Evolutionary conservation across 2,329 filamentous ascomycete species (phyloP), one percentile per base, ranked within the genome.

Genomic region (Calonectria hongkongensis): DNA sequence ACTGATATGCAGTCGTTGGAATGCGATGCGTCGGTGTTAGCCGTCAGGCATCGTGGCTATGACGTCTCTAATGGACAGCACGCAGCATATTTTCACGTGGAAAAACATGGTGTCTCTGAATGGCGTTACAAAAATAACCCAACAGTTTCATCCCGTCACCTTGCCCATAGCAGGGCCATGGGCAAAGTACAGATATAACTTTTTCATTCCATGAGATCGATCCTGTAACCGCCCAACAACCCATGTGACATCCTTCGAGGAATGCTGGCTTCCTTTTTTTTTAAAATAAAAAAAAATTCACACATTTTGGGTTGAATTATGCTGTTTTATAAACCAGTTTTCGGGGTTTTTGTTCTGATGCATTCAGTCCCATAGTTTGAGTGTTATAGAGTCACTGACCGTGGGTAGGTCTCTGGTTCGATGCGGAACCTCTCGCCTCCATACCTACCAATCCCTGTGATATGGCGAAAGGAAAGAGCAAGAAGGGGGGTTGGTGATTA

Each of bases 1-100:
- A 48, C 27, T 36, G 48, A 54, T 47, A 10, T 43, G 36, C n/a
- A 63, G 41, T 21, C 15, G 47, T 51, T 72, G 66, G 64, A 73
- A 73, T 75, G 68, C 25, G 25, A 28, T 39, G 60, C 36, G 27
- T 62, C 43, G 41, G 43, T 27, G 36, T 60, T 60, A 41, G 36
- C 33, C 54, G 54, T 60, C 33, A n/a, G 36, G 36, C 54, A 60
- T 60, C 54, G 54, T 60, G 33, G 33, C 7, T 15, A 13, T 60
- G 54, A 27, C 21, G 54, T 60, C 54, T 41, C 33, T 27, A 2
- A 16, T 36, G 3, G 13, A 18, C 10, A 36, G n/a, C n/a, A 18
- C 54, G 10, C n/a, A 15, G n/a, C 21, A 39, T 60, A 3, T 12
- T 12, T 27, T 15, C 54, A 36, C 54, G 36, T 60, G 54, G 15